Conservation (phyloP, 2,329 filamentous ascomycete species). For the Apiospora sp. region DNA sequence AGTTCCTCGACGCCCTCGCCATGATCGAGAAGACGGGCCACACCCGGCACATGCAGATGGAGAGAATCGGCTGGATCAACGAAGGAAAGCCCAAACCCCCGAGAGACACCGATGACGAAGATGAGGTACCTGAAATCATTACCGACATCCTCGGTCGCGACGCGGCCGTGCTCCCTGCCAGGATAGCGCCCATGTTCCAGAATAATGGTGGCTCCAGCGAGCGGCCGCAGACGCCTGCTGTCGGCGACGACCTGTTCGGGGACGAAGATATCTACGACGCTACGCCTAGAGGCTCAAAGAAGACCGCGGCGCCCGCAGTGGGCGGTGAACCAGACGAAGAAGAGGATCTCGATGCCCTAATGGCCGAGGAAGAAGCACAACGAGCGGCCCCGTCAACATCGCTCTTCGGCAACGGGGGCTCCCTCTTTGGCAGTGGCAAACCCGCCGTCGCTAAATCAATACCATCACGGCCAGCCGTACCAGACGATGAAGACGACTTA, state of each 20-base stretch:
- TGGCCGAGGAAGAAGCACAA: constrained; percentile 32
- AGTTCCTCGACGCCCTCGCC: constrained; percentile 85
- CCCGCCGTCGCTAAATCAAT: background rate
- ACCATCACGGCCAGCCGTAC: constrained; percentile 41
- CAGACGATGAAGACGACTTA: constrained; percentile 37
- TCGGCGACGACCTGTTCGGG: constrained; percentile 45
- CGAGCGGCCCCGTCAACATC: constrained; percentile 28
- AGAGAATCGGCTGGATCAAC: constrained; percentile 84
- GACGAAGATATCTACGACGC: constrained; percentile 65
- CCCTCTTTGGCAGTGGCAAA: background rate
- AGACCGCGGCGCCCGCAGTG: constrained; percentile 32
- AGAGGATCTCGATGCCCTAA: constrained; percentile 42
- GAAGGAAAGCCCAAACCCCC: constrained; percentile 67
- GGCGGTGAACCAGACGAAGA: constrained; percentile 48
- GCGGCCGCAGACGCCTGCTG: constrained; percentile 43
- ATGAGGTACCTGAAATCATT: constrained; percentile 36
- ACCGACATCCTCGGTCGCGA: constrained; percentile 38
- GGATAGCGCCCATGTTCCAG: constrained; percentile 50
- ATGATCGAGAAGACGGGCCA: constrained; percentile 97
- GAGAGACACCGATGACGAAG: constrained; percentile 42
- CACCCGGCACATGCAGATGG: constrained; percentile 77
- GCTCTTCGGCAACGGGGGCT: constrained; percentile 34
- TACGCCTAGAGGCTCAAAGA: constrained; percentile 50
- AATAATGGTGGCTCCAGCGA: constrained; percentile 35
- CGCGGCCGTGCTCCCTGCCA: constrained; percentile 41